Conservation (phyloP, 148 eudicot species). For the Nyssa sinensis region DNA sequence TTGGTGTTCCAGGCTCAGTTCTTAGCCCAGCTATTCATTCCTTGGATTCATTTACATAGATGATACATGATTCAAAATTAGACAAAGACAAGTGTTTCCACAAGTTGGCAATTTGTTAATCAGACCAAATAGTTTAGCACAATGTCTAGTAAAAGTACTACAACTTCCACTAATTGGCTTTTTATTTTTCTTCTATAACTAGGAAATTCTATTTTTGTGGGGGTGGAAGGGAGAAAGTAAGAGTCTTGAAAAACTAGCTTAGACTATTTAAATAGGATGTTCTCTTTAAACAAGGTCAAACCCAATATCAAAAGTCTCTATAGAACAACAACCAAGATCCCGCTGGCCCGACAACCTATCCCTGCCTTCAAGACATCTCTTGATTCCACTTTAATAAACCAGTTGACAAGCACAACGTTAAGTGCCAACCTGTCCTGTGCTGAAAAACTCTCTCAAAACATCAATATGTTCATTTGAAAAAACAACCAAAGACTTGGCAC, state of each 20-base stretch:
- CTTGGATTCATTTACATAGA: neutral
- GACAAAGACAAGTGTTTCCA: neutral
- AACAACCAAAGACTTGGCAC: constrained; percentile 18
- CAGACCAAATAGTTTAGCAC: neutral
- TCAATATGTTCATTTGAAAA: constrained; percentile 8
- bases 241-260: neutral
- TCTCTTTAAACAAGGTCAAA: constrained; percentile 14
- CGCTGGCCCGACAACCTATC: constrained; percentile 18
- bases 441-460: constrained; percentile 19
- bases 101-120: neutral
- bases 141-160: neutral
- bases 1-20: neutral
- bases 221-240: neutral
- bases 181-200: too few species aligned
- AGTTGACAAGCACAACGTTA: constrained; percentile 9
- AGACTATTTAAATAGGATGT: neutral
- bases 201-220: neutral
- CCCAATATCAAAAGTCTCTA: constrained; percentile 17
- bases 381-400: neutral
- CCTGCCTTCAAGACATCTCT: constrained; percentile 21
- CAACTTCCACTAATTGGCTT: too few species aligned
- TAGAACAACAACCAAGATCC: constrained; percentile 12
- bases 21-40: neutral
- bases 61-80: neutral
- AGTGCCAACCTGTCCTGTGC: constrained; percentile 26